Evolutionary conservation across 2,329 filamentous ascomycete species (phyloP).

Genomic region (Intubia oerlemansii): DNA sequence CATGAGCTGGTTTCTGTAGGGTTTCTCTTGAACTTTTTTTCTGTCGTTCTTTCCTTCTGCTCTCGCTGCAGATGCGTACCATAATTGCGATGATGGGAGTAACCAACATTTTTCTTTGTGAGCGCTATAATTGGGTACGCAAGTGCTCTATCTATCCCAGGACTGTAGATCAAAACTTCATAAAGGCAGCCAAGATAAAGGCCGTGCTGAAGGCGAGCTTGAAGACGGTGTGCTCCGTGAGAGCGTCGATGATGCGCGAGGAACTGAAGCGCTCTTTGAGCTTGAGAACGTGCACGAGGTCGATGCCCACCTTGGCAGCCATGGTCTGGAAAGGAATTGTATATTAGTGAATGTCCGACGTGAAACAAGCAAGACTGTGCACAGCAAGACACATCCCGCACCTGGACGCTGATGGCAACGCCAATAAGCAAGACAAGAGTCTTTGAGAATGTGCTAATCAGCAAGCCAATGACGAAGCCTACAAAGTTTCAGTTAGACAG

Average conservation of each 20-base stretch:
- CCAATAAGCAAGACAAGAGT: constrained; percentile 47
- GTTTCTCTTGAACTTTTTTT: background rate
- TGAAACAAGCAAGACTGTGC: background rate
- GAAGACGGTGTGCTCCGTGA: constrained; percentile 39
- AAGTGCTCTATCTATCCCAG: too few species aligned
- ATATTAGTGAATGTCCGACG: background rate
- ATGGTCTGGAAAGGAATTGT: too few species aligned
- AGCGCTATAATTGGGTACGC: too few species aligned
- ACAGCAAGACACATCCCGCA: too few species aligned
- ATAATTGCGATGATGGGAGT: too few species aligned
- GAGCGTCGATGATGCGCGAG: constrained; percentile 22
- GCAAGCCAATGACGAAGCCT: constrained; percentile 42
- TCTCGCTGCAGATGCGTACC: too few species aligned
- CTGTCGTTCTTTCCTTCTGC: background rate
- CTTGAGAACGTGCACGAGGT: constrained; percentile 16
- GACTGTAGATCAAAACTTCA: constrained; percentile 17
- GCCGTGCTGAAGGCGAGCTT: constrained; percentile 51
- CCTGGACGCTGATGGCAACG: constrained; percentile 39
- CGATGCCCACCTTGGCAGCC: constrained; percentile 21
- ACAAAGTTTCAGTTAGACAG: background rate
- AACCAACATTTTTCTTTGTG: too few species aligned
- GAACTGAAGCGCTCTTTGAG: constrained; percentile 16
- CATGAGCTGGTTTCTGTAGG: background rate
- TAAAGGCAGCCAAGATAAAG: constrained; percentile 48
- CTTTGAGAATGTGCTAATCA: constrained; percentile 49